A percentile compares a stretch with the other conserved stretches of the same genome.
These are phyloP conservation scores for Xerocomus cyaneibrunnescens DNA, from an alignment of 1,284 basidiomycete species.

Conservation along the genomic window DNA sequence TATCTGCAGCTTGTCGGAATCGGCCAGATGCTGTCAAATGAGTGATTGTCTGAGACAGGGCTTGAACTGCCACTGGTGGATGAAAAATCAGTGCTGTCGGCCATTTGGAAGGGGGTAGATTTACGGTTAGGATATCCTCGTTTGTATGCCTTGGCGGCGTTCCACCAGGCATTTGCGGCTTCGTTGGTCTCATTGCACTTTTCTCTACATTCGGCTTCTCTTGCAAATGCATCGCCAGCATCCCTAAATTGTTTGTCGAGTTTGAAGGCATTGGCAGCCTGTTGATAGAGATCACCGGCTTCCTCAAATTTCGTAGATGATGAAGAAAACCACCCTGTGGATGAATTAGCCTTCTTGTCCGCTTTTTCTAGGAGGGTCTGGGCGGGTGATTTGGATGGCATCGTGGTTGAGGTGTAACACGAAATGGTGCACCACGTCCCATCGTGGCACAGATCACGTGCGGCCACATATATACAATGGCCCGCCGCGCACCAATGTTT, in stretches of 20 bases:
- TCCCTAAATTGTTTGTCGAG: slow-evolving; percentile 91
- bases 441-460: slow-evolving; percentile 25
- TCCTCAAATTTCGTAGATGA: slow-evolving; percentile 85
- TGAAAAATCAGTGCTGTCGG: slow-evolving; percentile 16
- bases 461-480: not conserved
- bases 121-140: slow-evolving; percentile 79
- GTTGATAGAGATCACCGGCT: slow-evolving; percentile 91
- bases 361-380: slow-evolving; percentile 79
- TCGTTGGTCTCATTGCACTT: slow-evolving; percentile 85
- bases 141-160: slow-evolving; percentile 94
- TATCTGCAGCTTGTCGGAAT: slow-evolving; percentile 96
- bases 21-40: slow-evolving; percentile 84
- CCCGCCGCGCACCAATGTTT: not conserved
- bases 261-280: slow-evolving; percentile 96
- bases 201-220: slow-evolving; percentile 90
- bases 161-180: slow-evolving; percentile 97
- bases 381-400: slow-evolving; percentile 49
- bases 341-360: slow-evolving; percentile 87
- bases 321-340: slow-evolving; percentile 85
- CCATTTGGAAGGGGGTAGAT: not conserved
- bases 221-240: slow-evolving; percentile 83
- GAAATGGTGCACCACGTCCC: not conserved
- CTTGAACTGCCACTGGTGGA: slow-evolving; percentile 81
- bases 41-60: slow-evolving; percentile 83
- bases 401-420: slow-evolving; percentile 26